Conservation (phyloP, 2,329 filamentous ascomycete species). For the Penicillium occitanis region DNA sequence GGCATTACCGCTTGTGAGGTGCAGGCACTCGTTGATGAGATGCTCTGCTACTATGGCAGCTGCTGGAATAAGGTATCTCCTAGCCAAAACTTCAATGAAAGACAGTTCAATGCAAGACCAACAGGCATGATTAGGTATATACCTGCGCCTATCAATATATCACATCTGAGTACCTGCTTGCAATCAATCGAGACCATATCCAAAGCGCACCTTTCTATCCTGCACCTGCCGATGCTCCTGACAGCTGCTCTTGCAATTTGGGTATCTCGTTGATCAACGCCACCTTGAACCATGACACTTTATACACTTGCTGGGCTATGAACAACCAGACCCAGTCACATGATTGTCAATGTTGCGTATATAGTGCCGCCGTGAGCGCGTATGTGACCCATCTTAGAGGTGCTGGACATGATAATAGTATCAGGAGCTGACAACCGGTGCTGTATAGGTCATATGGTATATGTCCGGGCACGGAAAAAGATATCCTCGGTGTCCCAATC, state of each 20-base stretch:
- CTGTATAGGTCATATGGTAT: background rate
- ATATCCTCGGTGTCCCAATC: conserved; percentile 6
- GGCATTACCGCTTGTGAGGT: background rate
- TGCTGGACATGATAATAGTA: background rate
- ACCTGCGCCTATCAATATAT: conserved; percentile 11
- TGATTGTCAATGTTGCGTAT: conserved; percentile 11
- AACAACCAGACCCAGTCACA: background rate
- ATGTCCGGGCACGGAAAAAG: background rate
- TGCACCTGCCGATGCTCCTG: background rate
- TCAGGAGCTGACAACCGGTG: background rate
- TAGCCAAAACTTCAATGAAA: background rate
- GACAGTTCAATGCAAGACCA: background rate
- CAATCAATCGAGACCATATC: conserved; percentile 6
- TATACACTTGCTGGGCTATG: conserved; percentile 11
- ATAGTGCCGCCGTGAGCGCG: conserved; percentile 5
- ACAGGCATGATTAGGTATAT: background rate
- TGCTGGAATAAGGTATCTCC: conserved; percentile 9
- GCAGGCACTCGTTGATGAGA: conserved; percentile 7
- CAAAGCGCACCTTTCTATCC: conserved; percentile 11
- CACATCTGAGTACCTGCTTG: conserved; percentile 5
- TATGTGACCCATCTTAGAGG: background rate
- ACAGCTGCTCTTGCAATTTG: conserved; percentile 7
- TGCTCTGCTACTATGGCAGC: conserved; percentile 12
- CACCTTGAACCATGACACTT: conserved; percentile 7
- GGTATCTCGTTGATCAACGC: conserved; percentile 4